A percentile compares a stretch with the other conserved stretches of the same genome.
Evolutionary conservation across 2,329 filamentous ascomycete species (phyloP).

Genomic region (Teratosphaeria viscida): DNA sequence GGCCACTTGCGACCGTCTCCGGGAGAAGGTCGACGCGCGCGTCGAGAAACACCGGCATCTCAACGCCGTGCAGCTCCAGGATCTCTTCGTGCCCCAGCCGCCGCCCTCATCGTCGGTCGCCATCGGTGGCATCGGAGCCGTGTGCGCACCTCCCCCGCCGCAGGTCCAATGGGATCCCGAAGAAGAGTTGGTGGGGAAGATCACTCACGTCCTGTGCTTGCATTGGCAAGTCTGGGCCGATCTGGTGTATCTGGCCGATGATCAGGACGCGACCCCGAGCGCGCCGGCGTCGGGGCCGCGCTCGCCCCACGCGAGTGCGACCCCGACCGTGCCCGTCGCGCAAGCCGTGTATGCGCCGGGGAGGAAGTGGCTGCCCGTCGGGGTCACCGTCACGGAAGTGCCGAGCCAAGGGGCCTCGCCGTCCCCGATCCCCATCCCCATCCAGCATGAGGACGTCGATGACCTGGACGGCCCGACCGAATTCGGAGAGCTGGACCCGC

Average conservation of each 20-base stretch:
- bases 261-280: not conserved
- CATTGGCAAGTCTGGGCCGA: conserved; percentile 86
- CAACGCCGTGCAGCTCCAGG: conserved; percentile 35
- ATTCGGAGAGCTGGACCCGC: not conserved
- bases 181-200: conserved; percentile 58
- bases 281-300: not conserved
- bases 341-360: conserved; percentile 21
- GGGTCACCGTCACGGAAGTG: conserved; percentile 18
- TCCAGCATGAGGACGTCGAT: not conserved
- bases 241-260: conserved; percentile 50
- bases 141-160: conserved; percentile 12
- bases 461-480: not conserved
- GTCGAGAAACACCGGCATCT: conserved; percentile 25
- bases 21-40: conserved; percentile 26
- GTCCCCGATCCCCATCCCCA: not conserved
- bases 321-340: conserved; percentile 20
- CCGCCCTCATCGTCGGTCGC: conserved; percentile 4
- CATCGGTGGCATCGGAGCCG: conserved; percentile 16
- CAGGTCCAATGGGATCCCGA: conserved; percentile 16
- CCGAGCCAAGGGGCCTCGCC: conserved; percentile 6
- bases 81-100: conserved; percentile 26
- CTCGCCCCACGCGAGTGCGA: not conserved
- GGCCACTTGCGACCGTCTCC: conserved; percentile 23
- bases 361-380: conserved; percentile 20
- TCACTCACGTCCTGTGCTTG: conserved; percentile 73